Base-by-base conservation (phyloP, 352 stramenopile genomes). In the Pythium sp. region DNA sequence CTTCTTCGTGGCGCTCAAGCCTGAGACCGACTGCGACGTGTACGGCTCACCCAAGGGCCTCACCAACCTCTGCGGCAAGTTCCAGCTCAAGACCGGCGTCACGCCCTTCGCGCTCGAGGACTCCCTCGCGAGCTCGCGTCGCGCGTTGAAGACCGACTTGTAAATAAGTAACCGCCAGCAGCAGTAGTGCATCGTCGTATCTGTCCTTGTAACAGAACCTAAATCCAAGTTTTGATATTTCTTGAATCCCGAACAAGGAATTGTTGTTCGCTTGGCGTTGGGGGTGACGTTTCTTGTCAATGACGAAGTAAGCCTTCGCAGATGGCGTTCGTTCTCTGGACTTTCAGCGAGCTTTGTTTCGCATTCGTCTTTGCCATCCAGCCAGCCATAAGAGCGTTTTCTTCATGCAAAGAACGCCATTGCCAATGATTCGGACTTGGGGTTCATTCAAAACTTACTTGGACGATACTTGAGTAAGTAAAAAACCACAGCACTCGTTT, bases 1-100 rank as follows among this genome's bases (percentile, higher is more conserved):
- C 34, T 91, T 81, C 66, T 70, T 82, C 46, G 69, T 91, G 38
- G 72, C 77, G 15, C 72, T 91, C 72, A 87, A 87, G 64, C 76
- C 77, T n/a, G 78, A 87, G 61, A 90, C 79, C 14, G 68, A 77
- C 54, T 86, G 79, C 49, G 67, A 80, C 43, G 72, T 82, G 30
- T 79, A 84, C 69, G 69, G 67, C 67, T 47, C 53, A 62, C 60
- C 49, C 36, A 58, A 59, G 36, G 24, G 53, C 18, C 64, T 69
- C 24, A 75, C 75, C 24, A 54, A 62, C 14, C 71, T 82, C 11
- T 84, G 79, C 54, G 79, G 76, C 15, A 81, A 68, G 30, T 84
- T 84, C 36, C 54, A 59, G 26, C 59, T 80, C 32, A 72, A 54
- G 32, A 73, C 72, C 12, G 62, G 62, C 34, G 38, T 60, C 24